Evolutionary conservation across 345 rosid species (phyloP).

Genomic region (Populus tremula): DNA sequence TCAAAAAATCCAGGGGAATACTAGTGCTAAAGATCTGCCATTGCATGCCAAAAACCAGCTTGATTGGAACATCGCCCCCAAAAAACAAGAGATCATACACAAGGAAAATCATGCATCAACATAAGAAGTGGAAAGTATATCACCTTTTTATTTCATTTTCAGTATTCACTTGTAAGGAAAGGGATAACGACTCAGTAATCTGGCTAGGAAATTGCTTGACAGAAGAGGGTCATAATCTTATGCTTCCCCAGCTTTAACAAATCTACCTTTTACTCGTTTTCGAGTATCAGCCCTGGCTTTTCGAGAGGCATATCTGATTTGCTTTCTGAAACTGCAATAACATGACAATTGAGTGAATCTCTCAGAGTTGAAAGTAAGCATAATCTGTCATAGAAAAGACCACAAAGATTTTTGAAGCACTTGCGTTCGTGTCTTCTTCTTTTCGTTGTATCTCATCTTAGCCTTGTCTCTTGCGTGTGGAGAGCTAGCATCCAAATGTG

Average conservation of each 20-base stretch:
- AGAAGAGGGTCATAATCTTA: conserved; percentile 67
- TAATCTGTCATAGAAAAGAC: background rate
- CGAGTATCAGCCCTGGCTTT: conserved; percentile 95
- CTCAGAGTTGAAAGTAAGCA: background rate
- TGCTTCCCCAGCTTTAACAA: conserved; percentile 83
- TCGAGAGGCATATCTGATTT: conserved; percentile 82
- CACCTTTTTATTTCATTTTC: background rate
- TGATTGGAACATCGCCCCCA: background rate
- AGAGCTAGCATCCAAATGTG: conserved; percentile 49
- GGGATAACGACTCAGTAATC: background rate
- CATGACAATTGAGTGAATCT: background rate
- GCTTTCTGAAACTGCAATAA: conserved; percentile 64
- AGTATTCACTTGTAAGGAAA: background rate
- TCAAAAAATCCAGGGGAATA: background rate
- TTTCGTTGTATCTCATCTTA: conserved; percentile 78
- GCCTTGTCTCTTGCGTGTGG: conserved; percentile 75
- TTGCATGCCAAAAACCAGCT: background rate
- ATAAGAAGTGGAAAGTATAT: background rate
- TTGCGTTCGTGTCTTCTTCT: conserved; percentile 68
- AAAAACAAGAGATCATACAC: too few relatives aligned
- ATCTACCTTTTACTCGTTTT: conserved; percentile 88
- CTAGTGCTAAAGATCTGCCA: background rate
- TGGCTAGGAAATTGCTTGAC: conserved; percentile 29
- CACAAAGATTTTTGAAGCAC: conserved; percentile 12
- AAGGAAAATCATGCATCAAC: background rate